Evolutionary conservation across 768 basidiomycete genomes (phyloP), one percentile per base, ranked within the genome.

Genomic region (Psilocybe cyanescens): DNA sequence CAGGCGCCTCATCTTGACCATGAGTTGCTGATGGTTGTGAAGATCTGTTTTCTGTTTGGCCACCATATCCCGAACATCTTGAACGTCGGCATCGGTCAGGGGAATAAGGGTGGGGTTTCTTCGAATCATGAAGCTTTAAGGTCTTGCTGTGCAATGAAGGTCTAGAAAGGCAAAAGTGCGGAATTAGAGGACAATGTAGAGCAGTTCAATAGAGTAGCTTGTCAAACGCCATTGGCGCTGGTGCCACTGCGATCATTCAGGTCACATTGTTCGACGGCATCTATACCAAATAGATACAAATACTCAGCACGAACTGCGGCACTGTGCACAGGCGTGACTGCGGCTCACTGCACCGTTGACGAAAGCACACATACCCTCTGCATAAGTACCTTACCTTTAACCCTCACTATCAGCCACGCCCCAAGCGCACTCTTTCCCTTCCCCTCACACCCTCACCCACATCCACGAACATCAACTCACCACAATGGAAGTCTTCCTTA

Each of bases 1-100:
- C 44, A 84, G 72, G 19, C 72, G 70, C 69, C 82, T 83, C 75
- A 83, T 78, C 54, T 78, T 82, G 45, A 71, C 58, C 59, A 82
- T 71, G 50, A 78, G 71, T 54, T 74, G 75, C 65, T 83, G 80
- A 19, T 80, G 77, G 30, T 71, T 70, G 1, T 75, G 71, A 14
- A 72, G 71, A 4, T 82, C 79, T 7, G 74, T 67, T 63, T 80
- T 84, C 61, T 84, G 82, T 64, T 82, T 77, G 28, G 76, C 75
- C 3, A 85, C 78, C 68, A 88, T 73, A 52, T 88, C 85, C 45
- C 91, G 86, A 45, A 93, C 79, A 63, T 92, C 91, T 76, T 93
- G 89, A 30, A 94, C 88, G 71, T 94, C 92, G 19, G 80, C 72
- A 72, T 93, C 91, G 62, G 79, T 85, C 85, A 94, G 86, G 30